Conservation (phyloP, 306 rosid species). For the Crotalaria pallida region DNA sequence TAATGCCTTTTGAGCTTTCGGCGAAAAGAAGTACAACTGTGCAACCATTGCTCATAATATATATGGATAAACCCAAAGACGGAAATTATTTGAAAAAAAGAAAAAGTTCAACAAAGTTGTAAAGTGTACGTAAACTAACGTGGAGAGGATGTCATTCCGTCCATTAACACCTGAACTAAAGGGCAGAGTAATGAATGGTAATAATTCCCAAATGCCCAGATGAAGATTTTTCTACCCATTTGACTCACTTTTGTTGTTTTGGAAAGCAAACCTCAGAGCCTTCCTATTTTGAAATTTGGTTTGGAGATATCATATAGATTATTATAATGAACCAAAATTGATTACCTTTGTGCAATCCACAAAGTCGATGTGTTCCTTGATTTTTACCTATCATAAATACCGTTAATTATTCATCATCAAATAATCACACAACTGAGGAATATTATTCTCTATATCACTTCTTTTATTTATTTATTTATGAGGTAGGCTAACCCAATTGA, state of each 20-base stretch:
- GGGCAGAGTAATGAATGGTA: not conserved
- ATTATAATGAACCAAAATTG: too few relatives aligned
- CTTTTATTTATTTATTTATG: too few relatives aligned
- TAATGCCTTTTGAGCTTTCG: too few relatives aligned
- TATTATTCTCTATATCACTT: too few relatives aligned
- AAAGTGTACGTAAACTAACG: not conserved
- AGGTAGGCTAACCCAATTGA: too few relatives aligned
- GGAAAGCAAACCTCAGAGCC: not conserved
- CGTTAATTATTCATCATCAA: too few relatives aligned
- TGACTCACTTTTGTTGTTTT: not conserved
- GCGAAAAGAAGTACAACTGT: conserved; percentile 10
- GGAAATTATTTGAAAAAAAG: not conserved
- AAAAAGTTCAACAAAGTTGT: not conserved
- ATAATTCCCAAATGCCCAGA: not conserved
- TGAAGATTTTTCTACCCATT: not conserved
- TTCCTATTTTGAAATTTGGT: not conserved
- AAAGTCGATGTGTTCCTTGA: too few relatives aligned
- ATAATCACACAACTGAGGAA: too few relatives aligned
- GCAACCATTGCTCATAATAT: too few relatives aligned
- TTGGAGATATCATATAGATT: not conserved
- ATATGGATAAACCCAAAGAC: not conserved
- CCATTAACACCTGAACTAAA: not conserved
- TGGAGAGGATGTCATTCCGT: not conserved
- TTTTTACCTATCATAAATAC: too few relatives aligned
- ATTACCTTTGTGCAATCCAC: too few relatives aligned